Evolutionary conservation across 805 yeast species (phyloP).

Genomic region (Lachancea sp.): DNA sequence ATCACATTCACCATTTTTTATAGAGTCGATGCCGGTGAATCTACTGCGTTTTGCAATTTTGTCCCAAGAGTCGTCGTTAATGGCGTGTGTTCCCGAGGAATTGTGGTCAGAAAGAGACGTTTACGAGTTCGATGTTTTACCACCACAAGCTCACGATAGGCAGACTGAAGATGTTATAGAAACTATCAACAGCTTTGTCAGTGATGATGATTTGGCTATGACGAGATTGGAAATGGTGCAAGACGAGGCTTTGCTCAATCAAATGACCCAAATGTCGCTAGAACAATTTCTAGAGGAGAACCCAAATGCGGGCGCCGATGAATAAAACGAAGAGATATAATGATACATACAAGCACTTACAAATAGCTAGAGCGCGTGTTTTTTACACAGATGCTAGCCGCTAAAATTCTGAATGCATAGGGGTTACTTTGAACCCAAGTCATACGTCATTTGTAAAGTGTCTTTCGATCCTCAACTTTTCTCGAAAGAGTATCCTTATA

Average conservation of each 20-base stretch:
- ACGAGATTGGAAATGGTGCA: conserved; percentile 26
- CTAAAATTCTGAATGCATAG: not conserved
- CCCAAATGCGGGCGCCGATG: conserved; percentile 7
- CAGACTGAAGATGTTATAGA: conserved; percentile 34
- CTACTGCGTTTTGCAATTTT: conserved; percentile 61
- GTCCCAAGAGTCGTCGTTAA: conserved; percentile 62
- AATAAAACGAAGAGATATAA: conserved; percentile 3
- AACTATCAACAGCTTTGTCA: conserved; percentile 31
- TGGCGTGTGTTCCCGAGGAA: conserved; percentile 59
- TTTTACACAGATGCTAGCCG: not conserved
- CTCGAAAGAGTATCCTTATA: not conserved
- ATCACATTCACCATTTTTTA: conserved; percentile 17
- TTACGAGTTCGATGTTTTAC: conserved; percentile 65
- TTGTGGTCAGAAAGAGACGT: conserved; percentile 59
- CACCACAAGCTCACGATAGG: conserved; percentile 44
- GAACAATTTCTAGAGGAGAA: conserved; percentile 27
- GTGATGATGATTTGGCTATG: conserved; percentile 24
- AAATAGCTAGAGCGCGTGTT: too few species aligned
- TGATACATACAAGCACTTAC: conserved; percentile 6
- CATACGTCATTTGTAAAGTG: not conserved
- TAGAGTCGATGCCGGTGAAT: conserved; percentile 45
- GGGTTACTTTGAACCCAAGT: not conserved
- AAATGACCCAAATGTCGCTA: conserved; percentile 29
- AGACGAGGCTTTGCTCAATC: conserved; percentile 30
- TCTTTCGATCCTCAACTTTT: not conserved